Percentiles rank a stretch among this genome's conserved stretches.
Conservation (phyloP, 768 basidiomycete species). For the Suillus clintonianus region DNA sequence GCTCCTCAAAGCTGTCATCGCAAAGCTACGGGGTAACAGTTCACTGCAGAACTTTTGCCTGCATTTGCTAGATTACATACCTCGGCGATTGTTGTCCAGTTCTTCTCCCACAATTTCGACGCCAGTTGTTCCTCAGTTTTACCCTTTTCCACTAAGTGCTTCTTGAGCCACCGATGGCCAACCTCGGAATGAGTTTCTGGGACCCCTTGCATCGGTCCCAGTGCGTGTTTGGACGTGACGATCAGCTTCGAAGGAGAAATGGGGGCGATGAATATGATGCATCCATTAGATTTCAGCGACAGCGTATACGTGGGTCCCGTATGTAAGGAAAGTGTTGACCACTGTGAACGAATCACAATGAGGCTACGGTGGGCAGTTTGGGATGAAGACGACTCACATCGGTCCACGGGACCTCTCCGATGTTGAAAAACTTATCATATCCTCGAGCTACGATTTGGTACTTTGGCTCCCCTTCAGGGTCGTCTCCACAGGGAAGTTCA, state of each 20-base stretch:
- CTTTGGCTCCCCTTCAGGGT: constrained; percentile 33
- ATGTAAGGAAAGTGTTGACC: constrained; percentile 68
- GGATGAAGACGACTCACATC: constrained; percentile 54
- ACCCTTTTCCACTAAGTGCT: constrained; percentile 59
- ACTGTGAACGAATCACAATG: constrained; percentile 44
- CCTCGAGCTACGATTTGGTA: constrained; percentile 82
- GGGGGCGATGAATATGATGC: constrained; percentile 94
- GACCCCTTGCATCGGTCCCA: constrained; percentile 56
- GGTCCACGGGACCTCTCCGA: constrained; percentile 94
- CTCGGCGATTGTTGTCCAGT: constrained; percentile 91
- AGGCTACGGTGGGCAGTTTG: not conserved
- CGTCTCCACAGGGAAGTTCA: constrained; percentile 38
- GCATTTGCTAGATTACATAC: constrained; percentile 43
- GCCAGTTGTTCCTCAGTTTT: constrained; percentile 80
- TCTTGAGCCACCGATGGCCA: constrained; percentile 81
- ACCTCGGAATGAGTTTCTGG: constrained; percentile 72
- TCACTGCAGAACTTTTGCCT: not conserved
- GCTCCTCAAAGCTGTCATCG: constrained; percentile 96
- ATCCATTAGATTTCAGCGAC: constrained; percentile 94
- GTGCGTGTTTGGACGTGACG: constrained; percentile 89
- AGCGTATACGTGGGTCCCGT: constrained; percentile 81
- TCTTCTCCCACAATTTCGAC: constrained; percentile 68
- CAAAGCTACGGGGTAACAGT: constrained; percentile 65
- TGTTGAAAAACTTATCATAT: constrained; percentile 99
- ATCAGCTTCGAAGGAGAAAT: constrained; percentile 74